Evolutionary conservation across 495 filamentous ascomycete genomes (phyloP).

Genomic region (Annulohypoxylon maeteangense): DNA sequence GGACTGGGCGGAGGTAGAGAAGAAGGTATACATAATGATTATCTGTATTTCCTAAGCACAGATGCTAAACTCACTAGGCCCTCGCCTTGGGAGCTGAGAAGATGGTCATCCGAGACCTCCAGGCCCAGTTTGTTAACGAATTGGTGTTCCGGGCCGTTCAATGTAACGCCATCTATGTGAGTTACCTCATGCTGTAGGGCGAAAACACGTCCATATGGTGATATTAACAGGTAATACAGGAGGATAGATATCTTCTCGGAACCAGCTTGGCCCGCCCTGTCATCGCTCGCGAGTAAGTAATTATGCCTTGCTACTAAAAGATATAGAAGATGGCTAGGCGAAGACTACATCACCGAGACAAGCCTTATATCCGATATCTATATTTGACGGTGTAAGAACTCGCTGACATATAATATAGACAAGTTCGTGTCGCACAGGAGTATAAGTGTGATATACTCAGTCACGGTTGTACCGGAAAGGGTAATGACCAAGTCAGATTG

Average conservation of each 20-base stretch:
- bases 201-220: not conserved
- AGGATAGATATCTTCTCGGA: slow-evolving; percentile 81
- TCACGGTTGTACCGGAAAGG: slow-evolving; percentile 89
- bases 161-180: slow-evolving; percentile 73
- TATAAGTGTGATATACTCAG: slow-evolving; percentile 73
- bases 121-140: slow-evolving; percentile 83
- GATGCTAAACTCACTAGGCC: slow-evolving; percentile 54
- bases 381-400: slow-evolving; percentile 54
- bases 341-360: too few species aligned
- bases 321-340: too few species aligned
- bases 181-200: not conserved
- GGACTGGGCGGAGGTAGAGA: slow-evolving; percentile 35
- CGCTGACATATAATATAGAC: slow-evolving; percentile 11
- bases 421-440: slow-evolving; percentile 68
- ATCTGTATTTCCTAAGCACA: slow-evolving; percentile 60
- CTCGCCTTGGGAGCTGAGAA: slow-evolving; percentile 73
- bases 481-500: slow-evolving; percentile 89
- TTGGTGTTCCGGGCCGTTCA: slow-evolving; percentile 88
- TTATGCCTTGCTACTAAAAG: not conserved
- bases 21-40: slow-evolving; percentile 24
- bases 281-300: slow-evolving; percentile 78
- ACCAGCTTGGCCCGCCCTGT: slow-evolving; percentile 88
- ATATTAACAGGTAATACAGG: slow-evolving; percentile 59
- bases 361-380: not conserved
- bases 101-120: slow-evolving; percentile 73